Base-by-base conservation (phyloP, 208 protist genomes). In the Phytomonas sp. region DNA sequence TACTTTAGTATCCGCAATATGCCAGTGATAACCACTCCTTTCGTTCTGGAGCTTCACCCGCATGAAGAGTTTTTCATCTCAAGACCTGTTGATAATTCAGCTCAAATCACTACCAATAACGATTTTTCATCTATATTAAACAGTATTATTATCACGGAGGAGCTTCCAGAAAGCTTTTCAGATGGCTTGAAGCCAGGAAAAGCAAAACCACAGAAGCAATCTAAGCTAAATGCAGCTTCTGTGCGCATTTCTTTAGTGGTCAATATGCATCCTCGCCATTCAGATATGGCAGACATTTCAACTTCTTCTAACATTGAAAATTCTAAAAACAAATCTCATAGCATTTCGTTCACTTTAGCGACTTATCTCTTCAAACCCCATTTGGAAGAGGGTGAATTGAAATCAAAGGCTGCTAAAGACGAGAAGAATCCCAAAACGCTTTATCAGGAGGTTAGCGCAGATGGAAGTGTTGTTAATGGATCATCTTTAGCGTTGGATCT, bases 1-100 rank as follows among this genome's bases (percentile, higher is more conserved):
- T 56, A 56, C 2, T 56, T 56, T 19, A 26, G 34, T 56, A 26
- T 56, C 45, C 7, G 1, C 45, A 56, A 8, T 56, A 87, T 89
- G 83, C 80, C 83, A 7, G 63, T 62, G 0, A 73, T 89, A 32
- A 76, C 76, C 26, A 86, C 79, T 0, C 83, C 83, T 0, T 89
- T 86, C 60, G 34, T 82, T 7, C 80, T 80, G 62, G 76, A 82
- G 65, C 72, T 89, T 32, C 75, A 56, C 30, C 70, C 75, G 33
- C 74, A 69, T 4, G 81, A 85, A 73, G 73, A 83, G 56, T 67
- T 89, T 29, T 67, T 69, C 59, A 60, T 88, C 23, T 45, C 76
- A 0, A 65, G 60, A 10, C 64, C 29, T 61, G 60, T 26, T 29
- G 45, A 23, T 36, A n/a, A 34, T 31, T 32, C 32, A 40, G 19